Percentiles rank a stretch among this genome's conserved stretches.
Evolutionary conservation across 148 eudicot genomes (phyloP).

Genomic region (Diospyros kaki): DNA sequence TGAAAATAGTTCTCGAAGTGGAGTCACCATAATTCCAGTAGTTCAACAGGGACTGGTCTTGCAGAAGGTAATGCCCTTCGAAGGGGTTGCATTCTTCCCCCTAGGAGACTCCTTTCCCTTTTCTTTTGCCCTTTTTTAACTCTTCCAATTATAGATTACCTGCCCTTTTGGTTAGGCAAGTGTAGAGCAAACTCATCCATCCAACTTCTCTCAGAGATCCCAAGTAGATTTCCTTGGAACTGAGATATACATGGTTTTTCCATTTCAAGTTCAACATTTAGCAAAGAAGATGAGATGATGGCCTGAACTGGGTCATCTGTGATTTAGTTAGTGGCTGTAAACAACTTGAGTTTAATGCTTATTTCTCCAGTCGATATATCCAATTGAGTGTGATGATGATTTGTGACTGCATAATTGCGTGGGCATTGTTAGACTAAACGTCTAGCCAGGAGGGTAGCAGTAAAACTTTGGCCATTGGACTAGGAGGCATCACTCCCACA

Average conservation of each 20-base stretch:
- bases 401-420: too few relatives aligned
- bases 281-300: not conserved
- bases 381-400: too few relatives aligned
- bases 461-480: too few relatives aligned
- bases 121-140: not conserved
- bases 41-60: not conserved
- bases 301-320: not conserved
- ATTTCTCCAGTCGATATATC: not conserved
- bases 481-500: too few relatives aligned
- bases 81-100: not conserved
- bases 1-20: constrained; percentile 88
- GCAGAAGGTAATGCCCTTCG: not conserved
- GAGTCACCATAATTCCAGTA: constrained; percentile 34
- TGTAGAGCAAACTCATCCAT: not conserved
- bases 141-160: not conserved
- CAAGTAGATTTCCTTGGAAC: not conserved
- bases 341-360: not conserved
- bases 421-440: too few relatives aligned
- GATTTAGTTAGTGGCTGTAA: not conserved
- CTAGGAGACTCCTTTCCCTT: not conserved
- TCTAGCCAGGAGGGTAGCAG: too few relatives aligned
- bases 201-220: not conserved
- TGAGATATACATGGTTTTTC: not conserved
- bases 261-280: not conserved
- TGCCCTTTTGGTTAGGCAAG: not conserved